Evolutionary conservation across 2,329 filamentous ascomycete genomes (phyloP).

Genomic region (Diaporthe ampelina): DNA sequence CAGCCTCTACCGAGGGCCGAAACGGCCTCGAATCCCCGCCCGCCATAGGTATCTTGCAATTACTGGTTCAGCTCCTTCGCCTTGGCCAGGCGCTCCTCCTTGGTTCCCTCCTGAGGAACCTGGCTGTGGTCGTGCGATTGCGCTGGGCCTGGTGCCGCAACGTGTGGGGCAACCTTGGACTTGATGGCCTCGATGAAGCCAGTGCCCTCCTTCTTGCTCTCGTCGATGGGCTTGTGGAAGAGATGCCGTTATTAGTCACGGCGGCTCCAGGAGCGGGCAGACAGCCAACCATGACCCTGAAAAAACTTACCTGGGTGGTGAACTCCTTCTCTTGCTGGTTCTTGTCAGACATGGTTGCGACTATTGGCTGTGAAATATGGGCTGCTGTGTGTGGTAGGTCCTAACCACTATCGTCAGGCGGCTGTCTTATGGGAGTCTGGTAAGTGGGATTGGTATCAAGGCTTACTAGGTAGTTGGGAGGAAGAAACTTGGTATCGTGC

Average conservation of each 20-base stretch:
- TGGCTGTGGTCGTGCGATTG: slow-evolving; percentile 65
- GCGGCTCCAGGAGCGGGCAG: not conserved
- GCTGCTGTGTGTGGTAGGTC: not conserved
- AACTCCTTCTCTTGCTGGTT: slow-evolving; percentile 57
- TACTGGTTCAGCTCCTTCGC: slow-evolving; percentile 74
- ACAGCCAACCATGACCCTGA: not conserved
- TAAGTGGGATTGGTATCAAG: not conserved
- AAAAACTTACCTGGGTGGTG: slow-evolving; percentile 54
- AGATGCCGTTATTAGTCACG: slow-evolving; percentile 26
- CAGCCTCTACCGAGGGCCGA: slow-evolving; percentile 8
- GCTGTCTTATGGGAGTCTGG: not conserved
- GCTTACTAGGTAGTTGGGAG: slow-evolving; percentile 17
- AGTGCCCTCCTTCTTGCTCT: slow-evolving; percentile 56
- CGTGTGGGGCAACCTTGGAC: slow-evolving; percentile 64
- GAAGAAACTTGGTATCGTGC: not conserved
- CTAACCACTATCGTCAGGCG: not conserved
- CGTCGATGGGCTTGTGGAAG: slow-evolving; percentile 47
- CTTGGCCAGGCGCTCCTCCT: slow-evolving; percentile 77
- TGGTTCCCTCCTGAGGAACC: slow-evolving; percentile 70
- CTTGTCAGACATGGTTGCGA: slow-evolving; percentile 38
- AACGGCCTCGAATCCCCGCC: not conserved
- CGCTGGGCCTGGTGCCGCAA: slow-evolving; percentile 71
- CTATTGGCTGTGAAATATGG: not conserved
- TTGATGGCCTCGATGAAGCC: slow-evolving; percentile 53
- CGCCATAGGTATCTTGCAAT: not conserved